These are phyloP conservation scores for Combretum micranthum DNA, from an alignment of 345 rosid species.

Conservation along the genomic window DNA sequence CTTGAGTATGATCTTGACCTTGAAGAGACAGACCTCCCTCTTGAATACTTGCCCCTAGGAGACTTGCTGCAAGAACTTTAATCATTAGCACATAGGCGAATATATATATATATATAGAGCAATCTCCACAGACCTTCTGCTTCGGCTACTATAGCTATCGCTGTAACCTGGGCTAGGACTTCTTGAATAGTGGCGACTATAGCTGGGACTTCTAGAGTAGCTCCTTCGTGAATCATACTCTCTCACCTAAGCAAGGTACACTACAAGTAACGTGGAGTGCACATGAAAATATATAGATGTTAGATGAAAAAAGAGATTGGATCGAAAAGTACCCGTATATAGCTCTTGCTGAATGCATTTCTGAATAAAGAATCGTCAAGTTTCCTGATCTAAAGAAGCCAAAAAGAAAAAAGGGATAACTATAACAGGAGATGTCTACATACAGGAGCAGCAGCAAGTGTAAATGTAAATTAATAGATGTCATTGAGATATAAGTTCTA, in stretches of 20 bases:
- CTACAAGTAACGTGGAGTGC: not conserved
- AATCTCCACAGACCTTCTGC: conserved; percentile 45
- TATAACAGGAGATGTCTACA: not conserved
- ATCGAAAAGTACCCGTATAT: conserved; percentile 50
- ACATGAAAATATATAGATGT: too few species aligned
- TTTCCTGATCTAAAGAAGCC: conserved; percentile 51
- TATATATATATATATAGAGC: too few species aligned
- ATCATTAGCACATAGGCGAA: not conserved
- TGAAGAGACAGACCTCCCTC: conserved; percentile 44
- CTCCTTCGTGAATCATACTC: conserved; percentile 53
- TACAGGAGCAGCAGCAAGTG: not conserved
- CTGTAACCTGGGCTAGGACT: conserved; percentile 34
- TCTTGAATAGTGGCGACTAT: conserved; percentile 28
- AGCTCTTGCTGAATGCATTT: conserved; percentile 79
- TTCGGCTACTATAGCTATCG: conserved; percentile 30
- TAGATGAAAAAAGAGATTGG: too few species aligned
- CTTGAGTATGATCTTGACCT: conserved; percentile 44
- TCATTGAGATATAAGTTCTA: not conserved
- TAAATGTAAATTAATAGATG: too few species aligned
- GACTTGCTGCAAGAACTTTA: conserved; percentile 35
- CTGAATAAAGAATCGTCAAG: conserved; percentile 84
- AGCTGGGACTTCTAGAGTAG: conserved; percentile 64
- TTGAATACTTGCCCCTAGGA: conserved; percentile 25
- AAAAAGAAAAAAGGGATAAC: conserved; percentile 9
- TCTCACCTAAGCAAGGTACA: conserved; percentile 42